Evolutionary conservation across 768 basidiomycete species (phyloP).

Genomic region (Lentinus tigrinus): DNA sequence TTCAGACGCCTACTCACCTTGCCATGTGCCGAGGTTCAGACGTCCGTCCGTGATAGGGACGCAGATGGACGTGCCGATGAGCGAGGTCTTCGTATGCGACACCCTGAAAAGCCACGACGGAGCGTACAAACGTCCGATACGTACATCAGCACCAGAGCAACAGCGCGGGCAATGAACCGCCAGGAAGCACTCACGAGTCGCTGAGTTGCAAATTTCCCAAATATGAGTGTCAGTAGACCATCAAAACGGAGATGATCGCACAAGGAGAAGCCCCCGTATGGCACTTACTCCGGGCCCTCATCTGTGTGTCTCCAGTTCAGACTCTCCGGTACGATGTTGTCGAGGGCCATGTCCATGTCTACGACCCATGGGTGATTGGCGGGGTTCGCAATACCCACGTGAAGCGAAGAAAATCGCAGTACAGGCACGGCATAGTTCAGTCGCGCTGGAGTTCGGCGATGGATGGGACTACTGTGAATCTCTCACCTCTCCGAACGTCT

Average conservation of each 20-base stretch:
- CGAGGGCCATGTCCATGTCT: conserved; percentile 97
- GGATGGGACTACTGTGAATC: background rate
- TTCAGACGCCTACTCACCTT: conserved; percentile 48
- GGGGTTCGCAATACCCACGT: no score
- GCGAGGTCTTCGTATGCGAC: conserved; percentile 87
- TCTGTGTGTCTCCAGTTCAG: conserved; percentile 85
- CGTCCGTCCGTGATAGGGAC: conserved; percentile 80
- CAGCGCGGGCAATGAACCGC: background rate
- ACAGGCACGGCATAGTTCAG: background rate
- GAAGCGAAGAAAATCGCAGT: background rate
- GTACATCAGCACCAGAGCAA: background rate
- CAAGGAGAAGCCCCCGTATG: background rate
- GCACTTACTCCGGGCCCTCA: conserved; percentile 84
- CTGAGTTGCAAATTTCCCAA: conserved; percentile 25
- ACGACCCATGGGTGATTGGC: background rate
- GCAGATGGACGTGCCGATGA: conserved; percentile 80
- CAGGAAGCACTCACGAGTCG: conserved; percentile 62
- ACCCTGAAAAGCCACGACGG: conserved; percentile 47
- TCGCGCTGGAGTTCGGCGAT: background rate
- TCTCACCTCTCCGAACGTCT: conserved; percentile 46
- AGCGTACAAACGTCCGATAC: background rate
- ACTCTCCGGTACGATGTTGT: conserved; percentile 82
- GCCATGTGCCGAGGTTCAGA: conserved; percentile 90
- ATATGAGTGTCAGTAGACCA: background rate
- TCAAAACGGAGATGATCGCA: background rate